These are phyloP conservation scores for Curvularia spicifera DNA, from an alignment of 2,329 filamentous ascomycete genomes.

Conservation along the genomic window DNA sequence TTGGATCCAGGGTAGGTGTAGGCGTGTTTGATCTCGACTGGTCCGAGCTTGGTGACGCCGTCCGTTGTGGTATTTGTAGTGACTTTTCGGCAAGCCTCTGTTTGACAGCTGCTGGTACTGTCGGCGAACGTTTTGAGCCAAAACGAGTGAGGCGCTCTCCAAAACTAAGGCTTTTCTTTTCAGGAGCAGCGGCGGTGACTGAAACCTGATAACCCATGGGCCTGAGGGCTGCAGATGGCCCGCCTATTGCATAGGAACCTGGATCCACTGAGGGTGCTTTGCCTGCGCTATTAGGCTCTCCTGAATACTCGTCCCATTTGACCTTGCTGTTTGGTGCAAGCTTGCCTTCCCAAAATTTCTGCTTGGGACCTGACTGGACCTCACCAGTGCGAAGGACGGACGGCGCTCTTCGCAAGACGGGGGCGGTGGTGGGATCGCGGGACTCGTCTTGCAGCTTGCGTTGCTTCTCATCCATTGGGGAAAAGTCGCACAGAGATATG, in stretches of 20 bases:
- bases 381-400: slow-evolving; percentile 28
- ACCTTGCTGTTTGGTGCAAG: slow-evolving; percentile 45
- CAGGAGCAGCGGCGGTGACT: slow-evolving; percentile 29
- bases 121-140: slow-evolving; percentile 29
- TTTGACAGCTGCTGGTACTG: slow-evolving; percentile 52
- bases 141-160: slow-evolving; percentile 39
- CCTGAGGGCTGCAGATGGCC: slow-evolving; percentile 18
- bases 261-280: slow-evolving; percentile 64
- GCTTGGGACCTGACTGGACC: slow-evolving; percentile 23
- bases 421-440: slow-evolving; percentile 36
- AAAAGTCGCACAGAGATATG: slow-evolving; percentile 48
- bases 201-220: slow-evolving; percentile 47
- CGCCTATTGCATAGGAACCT: slow-evolving; percentile 45
- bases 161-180: slow-evolving; percentile 39
- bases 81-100: slow-evolving; percentile 65
- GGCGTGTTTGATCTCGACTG: slow-evolving; percentile 35
- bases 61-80: slow-evolving; percentile 56
- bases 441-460: slow-evolving; percentile 16
- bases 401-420: slow-evolving; percentile 45
- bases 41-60: slow-evolving; percentile 29
- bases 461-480: slow-evolving; percentile 49
- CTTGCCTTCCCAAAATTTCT: slow-evolving; percentile 49
- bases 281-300: slow-evolving; percentile 64
- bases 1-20: slow-evolving; percentile 30
- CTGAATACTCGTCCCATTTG: slow-evolving; percentile 70